These are phyloP conservation scores for Pseudomonodictys pantanalensis DNA, from an alignment of 495 filamentous ascomycete genomes.

Conservation along the genomic window DNA sequence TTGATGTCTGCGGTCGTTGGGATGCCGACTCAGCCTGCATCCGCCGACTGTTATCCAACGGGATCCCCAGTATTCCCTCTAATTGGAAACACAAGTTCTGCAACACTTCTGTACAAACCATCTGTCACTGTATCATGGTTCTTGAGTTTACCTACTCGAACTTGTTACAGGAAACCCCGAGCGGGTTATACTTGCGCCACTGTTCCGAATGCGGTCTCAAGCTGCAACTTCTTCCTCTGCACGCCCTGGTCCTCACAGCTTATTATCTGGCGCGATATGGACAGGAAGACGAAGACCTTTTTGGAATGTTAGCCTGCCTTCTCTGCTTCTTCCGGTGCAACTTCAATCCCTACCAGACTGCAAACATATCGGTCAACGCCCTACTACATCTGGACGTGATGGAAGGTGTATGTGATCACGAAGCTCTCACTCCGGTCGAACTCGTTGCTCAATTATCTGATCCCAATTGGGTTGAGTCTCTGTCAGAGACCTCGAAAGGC, in stretches of 20 bases:
- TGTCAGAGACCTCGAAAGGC: too few relatives aligned
- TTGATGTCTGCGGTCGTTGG: constrained; percentile 27
- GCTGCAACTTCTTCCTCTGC: constrained; percentile 24
- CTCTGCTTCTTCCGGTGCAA: too few relatives aligned
- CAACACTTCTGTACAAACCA: constrained; percentile 21
- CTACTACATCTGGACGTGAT: too few relatives aligned
- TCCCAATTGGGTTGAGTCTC: too few relatives aligned
- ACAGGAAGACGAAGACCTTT: constrained; percentile 24
- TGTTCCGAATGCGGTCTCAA: constrained; percentile 17
- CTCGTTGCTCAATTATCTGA: too few relatives aligned
- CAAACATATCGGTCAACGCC: too few relatives aligned
- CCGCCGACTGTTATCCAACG: not conserved
- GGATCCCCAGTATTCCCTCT: not conserved
- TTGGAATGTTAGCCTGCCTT: constrained; percentile 28
- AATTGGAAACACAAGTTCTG: constrained; percentile 29
- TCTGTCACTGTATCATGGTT: constrained; percentile 14
- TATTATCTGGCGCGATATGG: constrained; percentile 14
- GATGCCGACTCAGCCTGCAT: constrained; percentile 17
- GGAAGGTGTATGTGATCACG: too few relatives aligned
- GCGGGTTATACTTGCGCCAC: constrained; percentile 4
- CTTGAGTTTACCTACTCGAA: not conserved
- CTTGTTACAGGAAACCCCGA: not conserved
- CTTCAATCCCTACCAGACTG: too few relatives aligned
- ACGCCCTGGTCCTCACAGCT: constrained; percentile 28
- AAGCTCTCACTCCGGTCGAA: too few relatives aligned